These are phyloP conservation scores for Mycena polygramma DNA, from an alignment of 768 basidiomycete genomes.

Conservation along the genomic window DNA sequence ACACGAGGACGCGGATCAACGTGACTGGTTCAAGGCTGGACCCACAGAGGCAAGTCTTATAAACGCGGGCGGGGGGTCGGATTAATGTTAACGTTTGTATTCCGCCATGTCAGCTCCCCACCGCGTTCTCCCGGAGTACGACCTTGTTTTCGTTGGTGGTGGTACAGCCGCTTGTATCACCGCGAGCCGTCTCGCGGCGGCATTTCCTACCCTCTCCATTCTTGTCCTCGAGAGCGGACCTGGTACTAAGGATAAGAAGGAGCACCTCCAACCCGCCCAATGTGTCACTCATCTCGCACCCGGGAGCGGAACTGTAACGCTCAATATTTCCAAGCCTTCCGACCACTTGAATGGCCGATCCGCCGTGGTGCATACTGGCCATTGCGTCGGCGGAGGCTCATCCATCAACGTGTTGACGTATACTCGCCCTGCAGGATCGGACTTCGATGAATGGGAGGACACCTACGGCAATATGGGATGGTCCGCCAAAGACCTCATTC, in stretches of 20 bases:
- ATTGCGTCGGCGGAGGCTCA: conserved; percentile 42
- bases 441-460: conserved; percentile 46
- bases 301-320: conserved; percentile 37
- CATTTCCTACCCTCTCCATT: conserved; percentile 44
- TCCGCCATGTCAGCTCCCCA: conserved; percentile 11
- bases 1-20: no score
- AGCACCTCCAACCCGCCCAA: conserved; percentile 40
- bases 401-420: conserved; percentile 39
- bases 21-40: no score
- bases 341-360: conserved; percentile 29
- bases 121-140: conserved; percentile 17
- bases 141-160: conserved; percentile 38
- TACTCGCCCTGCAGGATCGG: conserved; percentile 42
- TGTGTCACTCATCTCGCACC: conserved; percentile 37
- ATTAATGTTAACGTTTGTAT: neutral
- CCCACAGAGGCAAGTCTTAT: no score
- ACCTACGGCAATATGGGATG: conserved; percentile 41
- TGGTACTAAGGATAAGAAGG: conserved; percentile 37
- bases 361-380: conserved; percentile 36
- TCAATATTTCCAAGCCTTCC: conserved; percentile 21
- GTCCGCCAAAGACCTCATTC: conserved; percentile 42
- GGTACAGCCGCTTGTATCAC: conserved; percentile 46
- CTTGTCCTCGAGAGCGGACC: conserved; percentile 44
- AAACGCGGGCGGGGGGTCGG: no score
- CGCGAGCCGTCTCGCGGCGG: conserved; percentile 43